phyloP scores from a whole-genome alignment of 2,329 filamentous ascomycete genomes.

The Aspergillus pseudotamarii region DNA sequence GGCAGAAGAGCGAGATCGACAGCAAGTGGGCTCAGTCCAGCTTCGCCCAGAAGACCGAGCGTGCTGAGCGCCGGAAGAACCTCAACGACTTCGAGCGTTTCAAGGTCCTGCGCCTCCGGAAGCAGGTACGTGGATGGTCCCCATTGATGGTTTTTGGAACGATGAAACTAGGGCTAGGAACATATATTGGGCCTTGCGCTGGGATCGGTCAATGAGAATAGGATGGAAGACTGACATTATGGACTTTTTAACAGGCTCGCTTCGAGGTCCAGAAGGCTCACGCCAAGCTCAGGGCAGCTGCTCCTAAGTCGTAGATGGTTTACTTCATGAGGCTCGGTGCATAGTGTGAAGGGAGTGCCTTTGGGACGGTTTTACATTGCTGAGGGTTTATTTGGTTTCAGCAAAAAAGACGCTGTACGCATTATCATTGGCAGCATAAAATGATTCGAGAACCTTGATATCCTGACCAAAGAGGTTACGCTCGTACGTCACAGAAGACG shows the following conservation, averaged over 20 bases:
- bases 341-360: conserved; percentile 47
- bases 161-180: background rate
- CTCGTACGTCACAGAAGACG: conserved; percentile 23
- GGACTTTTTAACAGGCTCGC: conserved; percentile 59
- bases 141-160: background rate
- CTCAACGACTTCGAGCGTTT: conserved; percentile 99
- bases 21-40: conserved; percentile 87
- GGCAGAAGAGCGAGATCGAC: conserved; percentile 91
- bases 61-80: conserved; percentile 81
- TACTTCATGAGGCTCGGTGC: conserved; percentile 41
- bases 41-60: conserved; percentile 92
- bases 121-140: conserved; percentile 75
- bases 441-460: conserved; percentile 48
- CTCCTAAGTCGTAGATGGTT: conserved; percentile 62
- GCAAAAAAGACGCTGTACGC: conserved; percentile 44
- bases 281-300: conserved; percentile 85
- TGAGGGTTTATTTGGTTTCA: conserved; percentile 38
- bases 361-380: conserved; percentile 42
- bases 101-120: conserved; percentile 99
- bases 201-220: background rate
- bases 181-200: background rate
- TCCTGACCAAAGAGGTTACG: conserved; percentile 28
- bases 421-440: conserved; percentile 46
- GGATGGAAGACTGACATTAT: conserved; percentile 20
- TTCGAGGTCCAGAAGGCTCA: conserved; percentile 97